phyloP scores from a whole-genome alignment of 176 grass and related monocot species.

The Raddia guianensis region DNA sequence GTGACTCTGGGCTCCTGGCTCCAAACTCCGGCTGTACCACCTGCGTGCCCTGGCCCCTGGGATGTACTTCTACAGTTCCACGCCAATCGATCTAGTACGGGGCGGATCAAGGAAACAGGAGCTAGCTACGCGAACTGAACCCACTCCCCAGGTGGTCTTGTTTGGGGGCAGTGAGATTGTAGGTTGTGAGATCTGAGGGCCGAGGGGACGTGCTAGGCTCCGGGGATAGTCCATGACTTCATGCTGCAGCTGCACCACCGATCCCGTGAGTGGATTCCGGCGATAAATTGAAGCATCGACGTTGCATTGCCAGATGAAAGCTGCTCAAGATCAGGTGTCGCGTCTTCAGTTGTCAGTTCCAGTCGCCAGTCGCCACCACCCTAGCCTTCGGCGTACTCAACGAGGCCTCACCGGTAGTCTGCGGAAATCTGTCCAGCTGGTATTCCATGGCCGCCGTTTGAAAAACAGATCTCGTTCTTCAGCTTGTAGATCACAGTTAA shows the following conservation, averaged over 20 bases:
- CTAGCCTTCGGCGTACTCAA: background rate
- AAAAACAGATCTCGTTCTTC: background rate
- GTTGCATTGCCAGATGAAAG: background rate
- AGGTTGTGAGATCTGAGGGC: background rate
- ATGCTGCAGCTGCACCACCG: background rate
- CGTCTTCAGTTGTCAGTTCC: background rate
- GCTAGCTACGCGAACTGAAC: background rate
- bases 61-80: background rate
- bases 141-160: background rate
- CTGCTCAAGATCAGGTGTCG: background rate
- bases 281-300: background rate
- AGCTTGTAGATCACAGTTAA: background rate
- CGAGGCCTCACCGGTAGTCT: background rate
- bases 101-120: background rate
- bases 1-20: background rate
- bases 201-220: background rate
- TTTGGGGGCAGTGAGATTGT: background rate
- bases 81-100: conserved; percentile 5
- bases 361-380: background rate
- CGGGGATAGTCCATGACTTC: background rate
- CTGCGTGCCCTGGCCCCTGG: background rate
- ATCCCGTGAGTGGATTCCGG: background rate
- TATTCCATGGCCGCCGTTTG: background rate
- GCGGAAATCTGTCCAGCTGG: background rate
- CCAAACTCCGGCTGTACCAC: background rate